Base-by-base conservation (phyloP, 78 protist genomes). In the Bodo saltans region DNA sequence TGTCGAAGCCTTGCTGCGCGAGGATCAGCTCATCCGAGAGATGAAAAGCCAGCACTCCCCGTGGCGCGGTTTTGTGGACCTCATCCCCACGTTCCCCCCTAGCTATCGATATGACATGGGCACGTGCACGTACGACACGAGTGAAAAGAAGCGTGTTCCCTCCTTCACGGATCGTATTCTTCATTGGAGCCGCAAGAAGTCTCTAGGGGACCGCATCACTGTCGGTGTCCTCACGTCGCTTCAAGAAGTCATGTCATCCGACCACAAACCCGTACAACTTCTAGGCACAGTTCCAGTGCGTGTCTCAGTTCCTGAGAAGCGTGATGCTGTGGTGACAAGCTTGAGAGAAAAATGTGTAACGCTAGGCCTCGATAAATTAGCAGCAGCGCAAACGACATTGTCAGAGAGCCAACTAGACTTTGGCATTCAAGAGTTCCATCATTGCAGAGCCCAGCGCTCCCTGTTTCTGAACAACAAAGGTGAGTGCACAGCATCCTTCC, bases 181-280 rank as follows among this genome's bases (percentile, higher is more conserved):
- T 26, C 89, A 0, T 70, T 35, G n/a, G n/a, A 17, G 8, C 60
- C 60, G 60, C 60, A 47, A 8, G 60, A 47, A 47, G 60, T 17
- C 60, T 17, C 60, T 8, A 17, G n/a, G 17, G n/a, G 60, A 47
- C 60, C n/a, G n/a, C n/a, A 17, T 47, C 60, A 47, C 60, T 8
- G 60, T 47, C n/a, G 60, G 17, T 8, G n/a, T 8, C 60, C 60
- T 47, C 60, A 8, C n/a, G 60, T 8, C 60, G n/a, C 17, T 8
- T 17, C 60, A 47, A 8, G 90, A 88, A 26, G 23, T 92, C 42
- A 1, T 80, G 39, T 78, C 83, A 11, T 87, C 92, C 1, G 97
- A 94, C 79, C 97, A 94, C 90, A 85, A 90, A 40, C 97, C 97
- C 28, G 93, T 94, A 21, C 37, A 42, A 23, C 70, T 87, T 12